Percentiles rank a stretch among this genome's conserved stretches.
Evolutionary conservation across 352 stramenopile species (phyloP).

Genomic region (Pythium rhizo-oryzae): DNA sequence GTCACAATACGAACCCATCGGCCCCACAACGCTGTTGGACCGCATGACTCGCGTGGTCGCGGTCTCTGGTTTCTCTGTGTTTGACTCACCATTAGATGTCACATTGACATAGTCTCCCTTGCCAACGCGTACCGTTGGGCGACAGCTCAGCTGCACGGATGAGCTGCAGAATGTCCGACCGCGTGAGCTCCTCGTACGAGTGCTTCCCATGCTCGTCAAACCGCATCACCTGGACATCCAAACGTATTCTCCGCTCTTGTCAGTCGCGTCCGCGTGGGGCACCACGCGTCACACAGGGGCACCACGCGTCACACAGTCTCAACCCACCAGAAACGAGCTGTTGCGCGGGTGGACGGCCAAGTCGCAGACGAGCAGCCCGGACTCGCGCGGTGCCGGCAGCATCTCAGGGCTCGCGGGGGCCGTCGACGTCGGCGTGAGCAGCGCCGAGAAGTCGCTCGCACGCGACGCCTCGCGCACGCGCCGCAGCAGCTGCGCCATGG

Average conservation of each 20-base stretch:
- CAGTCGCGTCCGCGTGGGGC: too few species aligned
- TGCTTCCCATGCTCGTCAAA: slow-evolving; percentile 36
- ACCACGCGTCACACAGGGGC: too few species aligned
- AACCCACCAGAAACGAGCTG: slow-evolving; percentile 30
- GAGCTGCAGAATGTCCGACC: slow-evolving; percentile 35
- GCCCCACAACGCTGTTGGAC: slow-evolving; percentile 17
- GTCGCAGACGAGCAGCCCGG: background rate
- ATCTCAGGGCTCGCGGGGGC: slow-evolving; percentile 9
- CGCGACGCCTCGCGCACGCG: background rate
- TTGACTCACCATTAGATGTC: background rate
- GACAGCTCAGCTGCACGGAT: slow-evolving; percentile 33
- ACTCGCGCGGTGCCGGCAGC: background rate
- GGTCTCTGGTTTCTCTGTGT: background rate
- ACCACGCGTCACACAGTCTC: too few species aligned
- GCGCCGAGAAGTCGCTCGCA: slow-evolving; percentile 17
- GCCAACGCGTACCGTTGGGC: slow-evolving; percentile 12
- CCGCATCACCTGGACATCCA: slow-evolving; percentile 23
- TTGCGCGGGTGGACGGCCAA: slow-evolving; percentile 10
- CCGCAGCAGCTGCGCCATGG: background rate
- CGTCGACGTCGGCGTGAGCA: slow-evolving; percentile 24
- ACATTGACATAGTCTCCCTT: background rate
- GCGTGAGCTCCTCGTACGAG: slow-evolving; percentile 33
- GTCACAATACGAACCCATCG: slow-evolving; percentile 32
- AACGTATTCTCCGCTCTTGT: too few species aligned
- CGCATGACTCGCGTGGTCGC: slow-evolving; percentile 3